phyloP scores from a whole-genome alignment of 441 rosid genomes.

The Euphorbia celastroides region DNA sequence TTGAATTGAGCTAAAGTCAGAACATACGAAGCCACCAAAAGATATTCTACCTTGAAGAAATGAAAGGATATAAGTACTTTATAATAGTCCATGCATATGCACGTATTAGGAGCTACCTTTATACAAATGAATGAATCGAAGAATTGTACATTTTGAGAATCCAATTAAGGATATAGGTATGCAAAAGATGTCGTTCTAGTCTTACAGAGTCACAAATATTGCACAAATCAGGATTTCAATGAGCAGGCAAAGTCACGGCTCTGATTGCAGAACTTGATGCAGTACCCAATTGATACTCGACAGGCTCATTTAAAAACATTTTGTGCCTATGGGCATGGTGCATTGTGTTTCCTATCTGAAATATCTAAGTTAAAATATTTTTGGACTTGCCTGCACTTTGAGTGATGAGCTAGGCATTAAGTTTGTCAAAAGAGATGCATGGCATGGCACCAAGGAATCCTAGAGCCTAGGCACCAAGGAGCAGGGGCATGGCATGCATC shows the following conservation, averaged over 20 bases:
- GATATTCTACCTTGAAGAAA: background rate
- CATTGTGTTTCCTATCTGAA: background rate
- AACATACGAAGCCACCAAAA: background rate
- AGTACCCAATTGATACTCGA: background rate
- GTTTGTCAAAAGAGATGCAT: background rate
- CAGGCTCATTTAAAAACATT: background rate
- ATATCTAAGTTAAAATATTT: background rate
- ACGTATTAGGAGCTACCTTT: background rate
- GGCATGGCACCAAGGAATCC: too few relatives aligned
- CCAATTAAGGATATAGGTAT: background rate
- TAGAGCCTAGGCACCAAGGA: too few relatives aligned
- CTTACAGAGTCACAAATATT: background rate
- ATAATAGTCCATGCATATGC: background rate
- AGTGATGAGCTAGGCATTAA: background rate
- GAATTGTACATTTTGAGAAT: background rate
- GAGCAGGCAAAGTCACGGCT: background rate
- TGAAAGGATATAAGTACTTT: background rate
- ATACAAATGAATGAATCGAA: background rate
- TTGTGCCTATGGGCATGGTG: background rate
- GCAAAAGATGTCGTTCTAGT: background rate
- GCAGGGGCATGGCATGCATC: too few relatives aligned
- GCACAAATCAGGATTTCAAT: background rate
- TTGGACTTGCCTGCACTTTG: background rate
- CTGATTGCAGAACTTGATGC: background rate
- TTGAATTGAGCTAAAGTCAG: constrained; percentile 15